phyloP scores from a whole-genome alignment of 23 red algal species.

The Pyropia yezoensis region DNA sequence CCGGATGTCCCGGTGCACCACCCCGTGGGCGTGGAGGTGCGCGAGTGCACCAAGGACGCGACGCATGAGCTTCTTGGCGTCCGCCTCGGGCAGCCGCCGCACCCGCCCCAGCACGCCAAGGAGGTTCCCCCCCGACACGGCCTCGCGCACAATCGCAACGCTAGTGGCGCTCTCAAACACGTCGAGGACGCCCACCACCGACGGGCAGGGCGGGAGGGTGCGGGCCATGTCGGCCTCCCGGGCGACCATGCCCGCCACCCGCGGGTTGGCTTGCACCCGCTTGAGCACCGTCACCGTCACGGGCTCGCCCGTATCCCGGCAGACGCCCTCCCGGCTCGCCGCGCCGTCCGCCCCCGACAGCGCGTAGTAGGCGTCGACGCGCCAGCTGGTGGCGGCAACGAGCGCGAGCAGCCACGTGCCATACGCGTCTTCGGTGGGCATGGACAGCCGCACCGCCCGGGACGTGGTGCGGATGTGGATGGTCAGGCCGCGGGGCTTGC shows the following conservation, averaged over 20 bases:
- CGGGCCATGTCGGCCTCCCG: conserved; percentile 22
- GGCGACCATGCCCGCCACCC: conserved; percentile 1
- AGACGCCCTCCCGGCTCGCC: neutral
- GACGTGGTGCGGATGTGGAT: no score
- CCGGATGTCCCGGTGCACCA: conserved; percentile 84
- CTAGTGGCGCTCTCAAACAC: conserved; percentile 15
- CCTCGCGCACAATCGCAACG: conserved; percentile 16
- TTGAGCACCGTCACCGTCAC: neutral
- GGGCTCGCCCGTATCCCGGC: neutral
- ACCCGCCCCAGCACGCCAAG: neutral
- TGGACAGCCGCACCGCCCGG: no score
- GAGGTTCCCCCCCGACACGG: conserved; percentile 1
- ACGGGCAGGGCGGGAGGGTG: conserved; percentile 3
- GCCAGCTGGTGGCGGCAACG: neutral
- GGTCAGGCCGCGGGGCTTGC: no score
- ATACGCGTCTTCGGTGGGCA: no score
- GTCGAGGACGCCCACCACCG: conserved; percentile 20
- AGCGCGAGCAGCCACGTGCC: conserved; percentile 3
- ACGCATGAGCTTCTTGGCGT: conserved; percentile 11
- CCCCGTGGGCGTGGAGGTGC: conserved; percentile 47
- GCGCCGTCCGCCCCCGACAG: neutral
- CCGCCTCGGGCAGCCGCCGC: conserved; percentile 8
- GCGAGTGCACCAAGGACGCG: conserved; percentile 33
- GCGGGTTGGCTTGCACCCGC: neutral
- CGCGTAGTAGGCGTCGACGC: conserved; percentile 5